Evolutionary conservation across 1,284 basidiomycete genomes (phyloP).

Genomic region (Psilocybe mexicana): DNA sequence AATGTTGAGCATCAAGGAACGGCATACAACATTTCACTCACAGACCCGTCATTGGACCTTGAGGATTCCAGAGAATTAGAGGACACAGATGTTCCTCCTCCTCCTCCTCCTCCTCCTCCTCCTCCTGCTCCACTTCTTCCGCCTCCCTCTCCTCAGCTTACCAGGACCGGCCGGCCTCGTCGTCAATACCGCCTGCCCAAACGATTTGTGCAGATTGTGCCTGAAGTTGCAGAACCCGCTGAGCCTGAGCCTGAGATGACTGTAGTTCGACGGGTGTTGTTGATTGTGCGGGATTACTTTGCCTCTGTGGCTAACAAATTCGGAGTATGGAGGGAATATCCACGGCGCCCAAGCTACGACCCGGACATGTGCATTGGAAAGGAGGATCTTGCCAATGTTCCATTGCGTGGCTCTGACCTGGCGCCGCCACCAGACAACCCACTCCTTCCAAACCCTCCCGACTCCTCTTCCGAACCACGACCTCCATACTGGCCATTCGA

Average conservation of each 20-base stretch:
- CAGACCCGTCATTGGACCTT: too few species aligned
- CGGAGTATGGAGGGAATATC: constrained; percentile 20
- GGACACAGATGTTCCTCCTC: too few species aligned
- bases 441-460: not conserved
- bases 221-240: not conserved
- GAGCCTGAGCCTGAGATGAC: too few species aligned
- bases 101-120: too few species aligned
- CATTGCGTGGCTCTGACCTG: not conserved
- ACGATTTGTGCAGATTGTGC: not conserved
- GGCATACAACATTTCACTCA: too few species aligned
- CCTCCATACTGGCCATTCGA: not conserved
- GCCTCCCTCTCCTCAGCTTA: too few species aligned
- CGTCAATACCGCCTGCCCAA: constrained; percentile 1
- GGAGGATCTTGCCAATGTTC: constrained; percentile 7
- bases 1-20: too few species aligned
- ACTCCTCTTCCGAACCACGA: too few species aligned
- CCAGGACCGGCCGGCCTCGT: constrained; percentile 6
- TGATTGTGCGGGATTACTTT: constrained; percentile 1
- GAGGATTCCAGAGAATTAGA: too few species aligned
- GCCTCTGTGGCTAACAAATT: constrained; percentile 1
- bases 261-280: not conserved
- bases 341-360: constrained; percentile 21
- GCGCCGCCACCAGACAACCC: too few species aligned
- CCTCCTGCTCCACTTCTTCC: too few species aligned
- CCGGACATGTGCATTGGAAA: constrained; percentile 21